Evolutionary conservation across 805 yeast genomes (phyloP), one percentile per base, ranked within the genome.

Genomic region (Candida coleopterorum): DNA sequence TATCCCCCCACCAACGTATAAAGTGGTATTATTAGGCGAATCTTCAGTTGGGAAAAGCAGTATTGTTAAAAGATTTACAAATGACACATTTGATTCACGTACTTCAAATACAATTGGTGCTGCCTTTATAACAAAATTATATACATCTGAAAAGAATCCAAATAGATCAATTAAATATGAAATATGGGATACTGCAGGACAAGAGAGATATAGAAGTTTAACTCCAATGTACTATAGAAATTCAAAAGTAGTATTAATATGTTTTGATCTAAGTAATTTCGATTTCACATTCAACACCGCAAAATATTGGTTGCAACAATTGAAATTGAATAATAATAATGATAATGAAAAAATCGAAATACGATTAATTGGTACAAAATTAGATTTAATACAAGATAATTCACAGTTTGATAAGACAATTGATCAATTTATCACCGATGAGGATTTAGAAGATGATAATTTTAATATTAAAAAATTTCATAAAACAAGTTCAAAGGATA

Each of bases 101-200:
- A 75, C 90, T 41, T 86, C 94, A 47, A 85, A 95, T 29, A 93
- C 98, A 2, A 93, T 93, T 38, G 99, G 99, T n/a, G 99, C 98
- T 4, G 98, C 97, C 0, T 93, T 90, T 59, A 73, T 93, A 26
- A 86, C 97, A 12, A 94, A 88, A 55, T 52, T 77, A 11, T 54
- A 64, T 43, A 60, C 73, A 4, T 45, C 56, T 11, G 31, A 39
- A 9, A 35, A 23, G 5, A 35, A 41, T 9, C 37, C 49, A 4
- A 25, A 63, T 62, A 25, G 71, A 58, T 40, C 64, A 55, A 56
- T 79, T 59, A 79, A 76, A 49, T 75, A 81, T 46, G 93, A 84
- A 52, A 81, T 84, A 35, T 84, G 93, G 94, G 94, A 84, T 53
- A 83, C 90, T 2, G 89, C 90, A 0, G 93, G 94, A 6, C 93